phyloP scores from a whole-genome alignment of 129 eudicot species.

The Calendula officinalis region DNA sequence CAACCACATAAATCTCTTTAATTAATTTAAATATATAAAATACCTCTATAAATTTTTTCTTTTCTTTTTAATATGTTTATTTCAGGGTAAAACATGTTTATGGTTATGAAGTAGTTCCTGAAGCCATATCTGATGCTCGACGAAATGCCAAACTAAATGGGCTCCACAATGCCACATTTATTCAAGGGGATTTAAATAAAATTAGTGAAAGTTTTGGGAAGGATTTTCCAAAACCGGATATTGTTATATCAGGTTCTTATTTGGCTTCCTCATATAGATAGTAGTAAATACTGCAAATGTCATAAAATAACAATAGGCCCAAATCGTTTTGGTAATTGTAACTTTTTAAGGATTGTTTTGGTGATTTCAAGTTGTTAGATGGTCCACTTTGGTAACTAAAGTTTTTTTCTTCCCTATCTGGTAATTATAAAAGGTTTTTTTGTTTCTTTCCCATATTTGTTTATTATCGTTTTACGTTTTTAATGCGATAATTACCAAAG shows the following conservation, averaged over 20 bases:
- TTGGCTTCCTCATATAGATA: slow-evolving; percentile 11
- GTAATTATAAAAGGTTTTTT: no score
- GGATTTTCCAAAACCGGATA: slow-evolving; percentile 78
- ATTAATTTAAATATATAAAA: neutral
- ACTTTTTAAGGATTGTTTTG: no score
- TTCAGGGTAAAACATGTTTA: slow-evolving; percentile 80
- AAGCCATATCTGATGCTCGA: slow-evolving; percentile 85
- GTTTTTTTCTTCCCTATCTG: no score
- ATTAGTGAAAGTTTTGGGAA: slow-evolving; percentile 74
- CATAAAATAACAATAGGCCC: no score
- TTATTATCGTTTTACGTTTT: no score
- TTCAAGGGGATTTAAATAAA: slow-evolving; percentile 92
- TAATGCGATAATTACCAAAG: no score
- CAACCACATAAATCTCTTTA: neutral
- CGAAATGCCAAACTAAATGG: slow-evolving; percentile 82
- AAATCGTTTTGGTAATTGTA: no score
- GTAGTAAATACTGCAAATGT: neutral
- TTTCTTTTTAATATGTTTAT: neutral
- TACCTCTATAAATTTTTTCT: neutral
- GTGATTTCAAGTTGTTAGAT: no score
- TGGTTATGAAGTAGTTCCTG: slow-evolving; percentile 89
- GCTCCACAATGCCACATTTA: slow-evolving; percentile 74
- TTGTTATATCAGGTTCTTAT: slow-evolving; percentile 73
- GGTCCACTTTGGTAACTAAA: no score
- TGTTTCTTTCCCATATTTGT: no score